Evolutionary conservation across 2,329 filamentous ascomycete species (phyloP).

Genomic region (Monosporascus sp.): DNA sequence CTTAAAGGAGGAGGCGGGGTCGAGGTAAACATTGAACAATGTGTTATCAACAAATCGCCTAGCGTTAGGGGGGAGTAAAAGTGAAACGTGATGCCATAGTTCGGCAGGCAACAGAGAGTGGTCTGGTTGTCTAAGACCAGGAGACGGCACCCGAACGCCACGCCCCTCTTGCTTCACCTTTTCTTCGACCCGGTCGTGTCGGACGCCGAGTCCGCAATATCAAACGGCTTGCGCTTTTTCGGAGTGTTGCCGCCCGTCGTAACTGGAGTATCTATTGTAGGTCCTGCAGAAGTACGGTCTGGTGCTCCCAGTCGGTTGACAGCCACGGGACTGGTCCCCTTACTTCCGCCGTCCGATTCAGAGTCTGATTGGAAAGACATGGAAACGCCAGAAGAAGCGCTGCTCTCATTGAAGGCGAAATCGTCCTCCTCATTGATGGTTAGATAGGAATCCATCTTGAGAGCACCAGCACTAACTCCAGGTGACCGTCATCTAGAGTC

Average conservation of each 20-base stretch:
- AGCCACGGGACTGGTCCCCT: neutral
- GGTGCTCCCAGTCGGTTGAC: neutral
- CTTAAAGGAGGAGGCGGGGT: slow-evolving; percentile 36
- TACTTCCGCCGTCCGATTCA: neutral
- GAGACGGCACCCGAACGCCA: neutral
- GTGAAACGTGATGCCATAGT: slow-evolving; percentile 66
- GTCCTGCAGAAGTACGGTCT: neutral
- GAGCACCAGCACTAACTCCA: too few species aligned
- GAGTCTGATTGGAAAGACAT: slow-evolving; percentile 8
- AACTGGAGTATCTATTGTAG: neutral
- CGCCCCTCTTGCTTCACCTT: slow-evolving; percentile 16
- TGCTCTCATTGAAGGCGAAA: slow-evolving; percentile 10
- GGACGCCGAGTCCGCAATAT: neutral
- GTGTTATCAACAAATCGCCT: slow-evolving; percentile 63
- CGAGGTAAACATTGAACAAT: slow-evolving; percentile 58
- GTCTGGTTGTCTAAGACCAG: slow-evolving; percentile 4
- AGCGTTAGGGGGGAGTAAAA: slow-evolving; percentile 60
- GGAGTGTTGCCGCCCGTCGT: neutral
- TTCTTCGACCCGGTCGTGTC: slow-evolving; percentile 8
- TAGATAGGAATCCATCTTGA: too few species aligned
- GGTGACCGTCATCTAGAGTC: too few species aligned
- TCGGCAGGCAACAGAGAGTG: slow-evolving; percentile 41
- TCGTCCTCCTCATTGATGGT: slow-evolving; percentile 9
- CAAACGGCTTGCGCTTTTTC: slow-evolving; percentile 15
- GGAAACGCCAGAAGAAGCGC: slow-evolving; percentile 5